Evolutionary conservation across 768 basidiomycete genomes (phyloP), one percentile per base, ranked within the genome.

Genomic region (Pleurotus tuoliensis): DNA sequence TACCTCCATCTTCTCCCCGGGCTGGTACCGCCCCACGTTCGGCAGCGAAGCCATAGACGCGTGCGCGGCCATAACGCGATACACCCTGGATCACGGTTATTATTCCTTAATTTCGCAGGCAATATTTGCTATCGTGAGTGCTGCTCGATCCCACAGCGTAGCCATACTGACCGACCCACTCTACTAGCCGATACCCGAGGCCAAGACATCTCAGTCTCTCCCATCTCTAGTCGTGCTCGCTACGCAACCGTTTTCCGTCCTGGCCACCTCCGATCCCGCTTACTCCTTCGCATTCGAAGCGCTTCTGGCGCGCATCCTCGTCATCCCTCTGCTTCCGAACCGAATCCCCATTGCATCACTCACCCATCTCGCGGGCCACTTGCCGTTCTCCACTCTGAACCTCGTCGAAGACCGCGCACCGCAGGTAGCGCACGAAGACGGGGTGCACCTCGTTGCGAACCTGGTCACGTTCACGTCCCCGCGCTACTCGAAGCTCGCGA

Each of bases 301-400:
- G 15, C 63, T 89, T 25, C 61, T 90, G 53, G 64, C 73, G 13
- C 69, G 74, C 58, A 82, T 95, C 55, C 75, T 96, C 57, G 79
- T 86, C 1, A 75, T 95, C 44, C 88, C 90, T 0, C 72, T 92
- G 0, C 78, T 98, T 0, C 92, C 92, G 1, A 88, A 90, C 68
- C 87, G 84, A 6, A 73, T 89, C 45, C 88, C 83, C 37, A 73
- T 86, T 18, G 67, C 72, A 0, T 78, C 82, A 20, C 78, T 96
- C 37, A 82, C 84, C 3, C 70, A 78, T 20, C 74, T 98, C 40
- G 84, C 88, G 13, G 74, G 83, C 13, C 74, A 77, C 8, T 74
- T 95, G 11, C 91, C 92, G 1, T 74, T 80, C 46, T 49, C 67
- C 0, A 57, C 69, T 34, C 68, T 82, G 15, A 66, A 69, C 44